Evolutionary conservation across 179 eudicot genomes (phyloP).

Genomic region (Heliamphora pulchella): DNA sequence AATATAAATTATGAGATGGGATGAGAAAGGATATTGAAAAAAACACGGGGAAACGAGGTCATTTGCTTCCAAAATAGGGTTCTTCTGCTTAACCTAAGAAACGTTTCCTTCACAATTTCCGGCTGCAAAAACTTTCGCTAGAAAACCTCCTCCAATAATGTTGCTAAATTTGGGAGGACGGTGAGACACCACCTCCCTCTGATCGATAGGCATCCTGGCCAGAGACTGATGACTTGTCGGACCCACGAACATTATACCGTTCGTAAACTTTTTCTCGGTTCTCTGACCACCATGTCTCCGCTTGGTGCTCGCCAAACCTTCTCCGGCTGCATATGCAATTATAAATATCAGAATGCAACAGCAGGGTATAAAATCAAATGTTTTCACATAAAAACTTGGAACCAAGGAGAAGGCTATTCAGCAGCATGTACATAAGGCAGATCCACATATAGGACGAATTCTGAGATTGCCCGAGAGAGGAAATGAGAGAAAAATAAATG

Average conservation of each 20-base stretch:
- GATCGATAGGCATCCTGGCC: conserved; percentile 62
- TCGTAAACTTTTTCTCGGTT: conserved; percentile 92
- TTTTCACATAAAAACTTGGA: neutral
- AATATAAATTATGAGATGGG: conserved; percentile 5
- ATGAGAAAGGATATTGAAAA: neutral
- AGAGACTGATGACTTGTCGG: conserved; percentile 68
- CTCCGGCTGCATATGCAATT: conserved; percentile 63
- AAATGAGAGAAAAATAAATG: too few species aligned
- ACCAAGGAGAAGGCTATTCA: neutral
- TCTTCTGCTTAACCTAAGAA: conserved; percentile 9
- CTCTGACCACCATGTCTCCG: conserved; percentile 99
- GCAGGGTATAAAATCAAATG: neutral
- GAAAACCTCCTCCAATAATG: conserved; percentile 10
- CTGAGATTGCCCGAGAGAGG: too few species aligned
- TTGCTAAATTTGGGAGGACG: conserved; percentile 43
- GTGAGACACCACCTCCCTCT: conserved; percentile 53
- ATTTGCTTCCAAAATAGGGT: conserved; percentile 3
- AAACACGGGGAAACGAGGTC: neutral
- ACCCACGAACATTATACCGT: conserved; percentile 74
- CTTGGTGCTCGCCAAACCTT: conserved; percentile 98
- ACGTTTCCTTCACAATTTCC: conserved; percentile 1
- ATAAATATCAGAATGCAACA: neutral
- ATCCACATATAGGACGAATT: neutral
- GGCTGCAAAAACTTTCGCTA: neutral
- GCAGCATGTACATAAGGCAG: neutral